Conservation (phyloP, 768 basidiomycete species). For the Boletus tylopilopsis region DNA sequence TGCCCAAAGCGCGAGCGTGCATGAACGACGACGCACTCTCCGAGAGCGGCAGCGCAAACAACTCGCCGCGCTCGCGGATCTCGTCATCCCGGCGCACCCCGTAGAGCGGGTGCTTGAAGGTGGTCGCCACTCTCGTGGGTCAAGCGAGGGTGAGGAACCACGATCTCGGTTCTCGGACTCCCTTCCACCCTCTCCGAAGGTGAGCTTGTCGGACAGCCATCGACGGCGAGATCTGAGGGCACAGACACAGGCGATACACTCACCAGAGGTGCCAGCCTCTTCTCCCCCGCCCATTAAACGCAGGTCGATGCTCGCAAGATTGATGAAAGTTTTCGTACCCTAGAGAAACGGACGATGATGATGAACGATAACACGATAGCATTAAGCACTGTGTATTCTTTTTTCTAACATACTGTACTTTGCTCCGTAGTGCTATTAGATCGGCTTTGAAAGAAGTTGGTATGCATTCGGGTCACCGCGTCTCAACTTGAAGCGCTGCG, state of each 20-base stretch:
- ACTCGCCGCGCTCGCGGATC: background rate
- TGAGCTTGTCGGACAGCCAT: constrained; percentile 6
- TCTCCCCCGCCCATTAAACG: background rate
- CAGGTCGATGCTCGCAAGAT: constrained; percentile 15
- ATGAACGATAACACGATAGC: background rate
- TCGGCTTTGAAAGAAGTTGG: too few species aligned
- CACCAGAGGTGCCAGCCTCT: background rate
- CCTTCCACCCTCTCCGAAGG: constrained; percentile 9
- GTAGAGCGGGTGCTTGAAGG: background rate
- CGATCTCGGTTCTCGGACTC: constrained; percentile 23
- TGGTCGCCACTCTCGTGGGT: background rate
- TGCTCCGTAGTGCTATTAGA: too few species aligned
- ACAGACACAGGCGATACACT: constrained; percentile 1
- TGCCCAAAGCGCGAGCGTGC: constrained; percentile 17
- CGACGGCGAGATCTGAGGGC: too few species aligned
- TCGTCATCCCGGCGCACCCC: constrained; percentile 6
- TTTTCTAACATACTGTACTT: too few species aligned
- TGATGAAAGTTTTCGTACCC: constrained; percentile 7
- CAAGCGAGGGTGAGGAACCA: constrained; percentile 17
- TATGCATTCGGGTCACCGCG: too few species aligned
- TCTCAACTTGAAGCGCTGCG: background rate
- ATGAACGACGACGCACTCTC: constrained; percentile 14
- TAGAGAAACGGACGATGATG: background rate
- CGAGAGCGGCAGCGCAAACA: constrained; percentile 9
- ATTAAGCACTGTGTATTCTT: too few species aligned